Evolutionary conservation across 805 yeast genomes (phyloP).

Genomic region (Candida awuae): DNA sequence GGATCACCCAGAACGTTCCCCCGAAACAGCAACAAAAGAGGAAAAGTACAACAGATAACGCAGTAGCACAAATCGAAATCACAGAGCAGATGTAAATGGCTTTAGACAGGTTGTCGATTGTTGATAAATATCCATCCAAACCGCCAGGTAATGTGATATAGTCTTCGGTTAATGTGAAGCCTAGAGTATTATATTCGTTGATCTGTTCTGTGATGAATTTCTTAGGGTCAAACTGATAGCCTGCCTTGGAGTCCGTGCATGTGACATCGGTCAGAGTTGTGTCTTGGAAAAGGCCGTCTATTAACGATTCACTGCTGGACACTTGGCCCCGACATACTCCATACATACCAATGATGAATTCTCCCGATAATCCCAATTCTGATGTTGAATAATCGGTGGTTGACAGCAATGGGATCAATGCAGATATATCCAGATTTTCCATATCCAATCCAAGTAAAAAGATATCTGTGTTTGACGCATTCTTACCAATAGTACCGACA

Average conservation of each 20-base stretch:
- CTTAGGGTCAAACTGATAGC: conserved; percentile 51
- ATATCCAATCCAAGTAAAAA: conserved; percentile 44
- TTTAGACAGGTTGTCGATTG: conserved; percentile 41
- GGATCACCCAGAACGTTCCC: conserved; percentile 14
- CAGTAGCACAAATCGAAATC: conserved; percentile 38
- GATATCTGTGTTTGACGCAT: conserved; percentile 35
- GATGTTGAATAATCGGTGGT: not conserved
- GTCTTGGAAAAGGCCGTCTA: conserved; percentile 10
- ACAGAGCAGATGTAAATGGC: conserved; percentile 52
- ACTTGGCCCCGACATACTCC: conserved; percentile 49
- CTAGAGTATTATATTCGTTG: conserved; percentile 7
- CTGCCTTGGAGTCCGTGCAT: conserved; percentile 49
- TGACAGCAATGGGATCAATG: conserved; percentile 4
- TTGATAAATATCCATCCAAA: conserved; percentile 37
- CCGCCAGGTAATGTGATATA: conserved; percentile 46
- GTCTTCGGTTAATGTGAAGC: conserved; percentile 12
- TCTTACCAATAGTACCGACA: conserved; percentile 41
- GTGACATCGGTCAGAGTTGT: conserved; percentile 28
- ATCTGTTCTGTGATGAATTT: conserved; percentile 17
- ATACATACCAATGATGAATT: conserved; percentile 61
- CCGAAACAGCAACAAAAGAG: conserved; percentile 28
- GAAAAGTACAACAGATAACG: conserved; percentile 35
- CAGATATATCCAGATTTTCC: conserved; percentile 19
- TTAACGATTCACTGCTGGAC: conserved; percentile 10
- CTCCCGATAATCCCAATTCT: conserved; percentile 35